Conservation (phyloP, 2,329 filamentous ascomycete genomes). For the Pestalotiopsis sp. region DNA sequence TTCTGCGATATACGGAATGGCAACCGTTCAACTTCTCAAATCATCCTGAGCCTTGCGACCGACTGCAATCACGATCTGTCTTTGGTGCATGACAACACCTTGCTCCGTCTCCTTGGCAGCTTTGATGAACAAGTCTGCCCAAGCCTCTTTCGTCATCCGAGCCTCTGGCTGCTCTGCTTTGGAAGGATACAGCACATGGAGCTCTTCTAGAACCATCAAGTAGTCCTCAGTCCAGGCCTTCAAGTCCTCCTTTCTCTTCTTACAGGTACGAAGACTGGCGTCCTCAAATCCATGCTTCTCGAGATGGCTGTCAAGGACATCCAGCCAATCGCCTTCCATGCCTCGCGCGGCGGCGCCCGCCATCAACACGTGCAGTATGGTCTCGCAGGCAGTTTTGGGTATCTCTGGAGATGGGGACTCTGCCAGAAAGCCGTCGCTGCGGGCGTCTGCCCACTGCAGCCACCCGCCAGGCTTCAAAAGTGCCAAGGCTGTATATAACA, state of each 20-base stretch:
- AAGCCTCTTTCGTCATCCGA: conserved; percentile 23
- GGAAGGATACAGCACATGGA: conserved; percentile 21
- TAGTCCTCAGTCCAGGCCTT: conserved; percentile 31
- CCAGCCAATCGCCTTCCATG: conserved; percentile 15
- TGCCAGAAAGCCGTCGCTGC: conserved; percentile 18
- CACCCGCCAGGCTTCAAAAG: conserved; percentile 28
- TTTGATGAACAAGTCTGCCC: conserved; percentile 19
- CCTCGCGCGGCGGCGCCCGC: conserved; percentile 14
- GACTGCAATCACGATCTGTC: not conserved
- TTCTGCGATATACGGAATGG: too few species aligned
- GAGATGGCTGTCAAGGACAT: conserved; percentile 16
- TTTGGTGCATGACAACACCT: conserved; percentile 22
- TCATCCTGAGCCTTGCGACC: not conserved
- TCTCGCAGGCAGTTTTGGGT: conserved; percentile 17
- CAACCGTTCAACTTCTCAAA: too few species aligned
- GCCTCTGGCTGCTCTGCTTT: conserved; percentile 19
- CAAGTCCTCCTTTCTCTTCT: conserved; percentile 19
- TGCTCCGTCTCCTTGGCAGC: conserved; percentile 26
- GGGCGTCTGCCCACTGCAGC: conserved; percentile 27
- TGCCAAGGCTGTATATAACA: conserved; percentile 17
- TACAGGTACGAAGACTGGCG: not conserved
- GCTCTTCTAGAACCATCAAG: conserved; percentile 29
- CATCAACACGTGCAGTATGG: conserved; percentile 17
- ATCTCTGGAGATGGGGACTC: conserved; percentile 6
- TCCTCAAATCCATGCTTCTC: conserved; percentile 18